phyloP scores from a whole-genome alignment of 2,329 filamentous ascomycete species.

The Aspergillus jensenii region DNA sequence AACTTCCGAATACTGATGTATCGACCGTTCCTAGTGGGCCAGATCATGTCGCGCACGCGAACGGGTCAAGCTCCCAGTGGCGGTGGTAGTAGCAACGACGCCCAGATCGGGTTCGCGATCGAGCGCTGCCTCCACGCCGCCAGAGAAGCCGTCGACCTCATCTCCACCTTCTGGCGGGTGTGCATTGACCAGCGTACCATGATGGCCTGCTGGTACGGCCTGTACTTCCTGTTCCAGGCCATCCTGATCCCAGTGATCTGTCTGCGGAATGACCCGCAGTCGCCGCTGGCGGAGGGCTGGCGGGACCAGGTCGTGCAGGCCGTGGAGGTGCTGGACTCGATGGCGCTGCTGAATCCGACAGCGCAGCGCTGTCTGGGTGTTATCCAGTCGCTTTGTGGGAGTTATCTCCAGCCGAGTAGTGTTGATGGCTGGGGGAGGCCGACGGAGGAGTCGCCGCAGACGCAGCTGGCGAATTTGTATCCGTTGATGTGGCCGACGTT shows the following conservation, averaged over 20 bases:
- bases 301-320: neutral
- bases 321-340: neutral
- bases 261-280: neutral
- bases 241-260: neutral
- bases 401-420: neutral
- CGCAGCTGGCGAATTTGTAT: neutral
- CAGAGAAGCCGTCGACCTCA: neutral
- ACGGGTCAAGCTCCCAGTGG: too few species aligned
- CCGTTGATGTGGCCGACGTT: neutral
- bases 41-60: neutral
- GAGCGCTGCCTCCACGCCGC: neutral
- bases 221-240: neutral
- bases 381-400: neutral
- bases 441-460: neutral
- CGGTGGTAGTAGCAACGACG: neutral
- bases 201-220: neutral
- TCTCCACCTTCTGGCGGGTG: neutral
- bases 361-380: neutral
- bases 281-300: neutral
- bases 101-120: neutral
- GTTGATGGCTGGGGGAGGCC: neutral
- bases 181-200: neutral
- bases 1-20: slow-evolving; percentile 37
- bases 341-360: neutral
- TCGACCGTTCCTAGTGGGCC: slow-evolving; percentile 23